Conservation (phyloP, 2,329 filamentous ascomycete species). For the Calcarisporium arbuscula region DNA sequence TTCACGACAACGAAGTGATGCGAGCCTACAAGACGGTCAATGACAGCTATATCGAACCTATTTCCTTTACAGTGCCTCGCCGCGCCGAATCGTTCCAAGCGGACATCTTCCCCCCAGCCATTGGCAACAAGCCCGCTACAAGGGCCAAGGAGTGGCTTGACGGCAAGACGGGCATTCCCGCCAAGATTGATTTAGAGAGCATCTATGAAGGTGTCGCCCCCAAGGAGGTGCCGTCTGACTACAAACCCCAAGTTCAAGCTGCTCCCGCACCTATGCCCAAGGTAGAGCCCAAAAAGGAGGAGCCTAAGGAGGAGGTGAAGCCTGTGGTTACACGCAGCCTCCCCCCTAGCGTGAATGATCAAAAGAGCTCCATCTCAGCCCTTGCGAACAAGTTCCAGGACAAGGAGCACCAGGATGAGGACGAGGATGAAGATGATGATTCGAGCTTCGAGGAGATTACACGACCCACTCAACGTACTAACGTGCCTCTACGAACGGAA, state of each 20-base stretch:
- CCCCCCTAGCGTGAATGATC: constrained; percentile 70
- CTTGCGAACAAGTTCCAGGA: constrained; percentile 86
- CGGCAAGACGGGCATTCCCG: constrained; percentile 76
- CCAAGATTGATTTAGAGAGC: constrained; percentile 91
- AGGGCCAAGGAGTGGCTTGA: constrained; percentile 76
- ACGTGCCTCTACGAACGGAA: constrained; percentile 30
- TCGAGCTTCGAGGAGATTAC: constrained; percentile 84
- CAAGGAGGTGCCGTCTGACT: constrained; percentile 67
- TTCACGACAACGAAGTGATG: constrained; percentile 95
- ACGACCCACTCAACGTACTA: constrained; percentile 62
- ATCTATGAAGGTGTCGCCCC: constrained; percentile 80
- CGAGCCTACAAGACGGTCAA: constrained; percentile 96
- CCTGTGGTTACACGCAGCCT: constrained; percentile 38
- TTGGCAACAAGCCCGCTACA: constrained; percentile 73
- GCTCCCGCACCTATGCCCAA: constrained; percentile 37
- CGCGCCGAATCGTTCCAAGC: constrained; percentile 93
- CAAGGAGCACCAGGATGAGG: constrained; percentile 55
- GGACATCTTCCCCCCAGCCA: constrained; percentile 88
- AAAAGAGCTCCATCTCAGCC: constrained; percentile 78
- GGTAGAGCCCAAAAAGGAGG: constrained; percentile 25
- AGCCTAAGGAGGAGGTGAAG: constrained; percentile 47
- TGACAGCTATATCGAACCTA: constrained; percentile 88
- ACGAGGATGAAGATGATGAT: constrained; percentile 57
- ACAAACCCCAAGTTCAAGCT: constrained; percentile 48
- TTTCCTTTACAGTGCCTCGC: constrained; percentile 94